These are phyloP conservation scores for Stylosanthes scabra DNA, from an alignment of 331 rosid species.

Conservation along the genomic window DNA sequence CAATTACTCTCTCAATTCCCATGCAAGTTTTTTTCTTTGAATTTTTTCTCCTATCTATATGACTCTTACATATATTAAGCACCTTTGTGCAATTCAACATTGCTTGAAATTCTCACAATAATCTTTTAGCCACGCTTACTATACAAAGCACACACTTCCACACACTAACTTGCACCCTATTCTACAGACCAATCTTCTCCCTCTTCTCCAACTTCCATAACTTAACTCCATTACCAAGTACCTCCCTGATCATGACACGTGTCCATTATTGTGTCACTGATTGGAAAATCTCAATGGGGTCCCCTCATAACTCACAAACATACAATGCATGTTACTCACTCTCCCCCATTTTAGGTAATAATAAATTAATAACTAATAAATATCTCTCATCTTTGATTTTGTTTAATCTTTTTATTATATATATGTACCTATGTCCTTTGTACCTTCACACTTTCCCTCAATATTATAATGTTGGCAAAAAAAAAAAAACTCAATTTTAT, in stretches of 20 bases:
- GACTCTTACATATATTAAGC: slow-evolving; percentile 37
- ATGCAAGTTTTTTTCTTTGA: slow-evolving; percentile 46
- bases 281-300: not conserved
- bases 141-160: slow-evolving; percentile 65
- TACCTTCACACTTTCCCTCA: not conserved
- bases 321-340: not conserved
- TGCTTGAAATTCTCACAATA: slow-evolving; percentile 58
- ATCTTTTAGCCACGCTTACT: slow-evolving; percentile 60
- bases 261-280: slow-evolving; percentile 13
- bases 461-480: no score
- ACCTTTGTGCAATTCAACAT: slow-evolving; percentile 43
- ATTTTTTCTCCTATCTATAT: slow-evolving; percentile 15
- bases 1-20: slow-evolving; percentile 61
- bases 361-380: no score
- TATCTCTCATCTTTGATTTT: not conserved
- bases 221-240: slow-evolving; percentile 42
- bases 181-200: slow-evolving; percentile 84
- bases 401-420: not conserved
- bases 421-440: not conserved
- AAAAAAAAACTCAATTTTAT: no score
- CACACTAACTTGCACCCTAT: slow-evolving; percentile 62
- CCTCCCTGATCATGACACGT: slow-evolving; percentile 57
- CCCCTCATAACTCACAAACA: slow-evolving; percentile 19
- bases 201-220: slow-evolving; percentile 68
- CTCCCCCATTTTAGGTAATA: slow-evolving; percentile 19